Conservation (phyloP, 305 asterid genomes). For the Plantago rigida region DNA sequence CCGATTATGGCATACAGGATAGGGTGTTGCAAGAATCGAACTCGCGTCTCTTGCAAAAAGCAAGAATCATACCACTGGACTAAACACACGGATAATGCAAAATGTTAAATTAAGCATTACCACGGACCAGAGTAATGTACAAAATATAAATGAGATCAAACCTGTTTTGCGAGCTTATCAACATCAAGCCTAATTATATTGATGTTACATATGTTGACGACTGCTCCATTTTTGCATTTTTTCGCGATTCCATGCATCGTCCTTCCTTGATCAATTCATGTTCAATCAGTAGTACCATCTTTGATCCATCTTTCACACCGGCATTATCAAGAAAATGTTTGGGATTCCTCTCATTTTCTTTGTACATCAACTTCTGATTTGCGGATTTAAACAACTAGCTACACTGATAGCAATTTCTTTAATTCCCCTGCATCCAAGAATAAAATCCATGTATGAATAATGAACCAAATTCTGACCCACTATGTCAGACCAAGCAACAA, state of each 20-base stretch:
- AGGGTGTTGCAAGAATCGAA: no score
- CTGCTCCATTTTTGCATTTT: conserved; percentile 44
- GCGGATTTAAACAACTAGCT: conserved; percentile 45
- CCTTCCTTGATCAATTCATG: conserved; percentile 55
- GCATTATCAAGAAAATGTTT: conserved; percentile 53
- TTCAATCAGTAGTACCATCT: conserved; percentile 40
- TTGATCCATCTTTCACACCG: conserved; percentile 69
- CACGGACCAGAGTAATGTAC: no score
- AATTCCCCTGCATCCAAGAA: conserved; percentile 47
- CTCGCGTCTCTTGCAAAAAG: no score
- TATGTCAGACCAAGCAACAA: conserved; percentile 41
- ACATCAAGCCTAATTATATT: conserved; percentile 53
- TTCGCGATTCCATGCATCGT: conserved; percentile 36
- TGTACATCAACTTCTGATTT: conserved; percentile 58
- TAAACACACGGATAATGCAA: no score
- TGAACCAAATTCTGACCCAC: conserved; percentile 63
- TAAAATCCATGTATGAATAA: conserved; percentile 41
- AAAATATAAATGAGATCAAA: conserved; percentile 13
- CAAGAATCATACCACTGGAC: no score
- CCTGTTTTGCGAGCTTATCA: conserved; percentile 72
- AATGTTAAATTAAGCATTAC: no score
- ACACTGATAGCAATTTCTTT: conserved; percentile 52
- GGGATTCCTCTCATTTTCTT: conserved; percentile 69
- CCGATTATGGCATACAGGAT: no score
- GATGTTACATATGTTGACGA: conserved; percentile 52